Conservation (phyloP, 2,329 filamentous ascomycete genomes). For the Septoria linicola region DNA sequence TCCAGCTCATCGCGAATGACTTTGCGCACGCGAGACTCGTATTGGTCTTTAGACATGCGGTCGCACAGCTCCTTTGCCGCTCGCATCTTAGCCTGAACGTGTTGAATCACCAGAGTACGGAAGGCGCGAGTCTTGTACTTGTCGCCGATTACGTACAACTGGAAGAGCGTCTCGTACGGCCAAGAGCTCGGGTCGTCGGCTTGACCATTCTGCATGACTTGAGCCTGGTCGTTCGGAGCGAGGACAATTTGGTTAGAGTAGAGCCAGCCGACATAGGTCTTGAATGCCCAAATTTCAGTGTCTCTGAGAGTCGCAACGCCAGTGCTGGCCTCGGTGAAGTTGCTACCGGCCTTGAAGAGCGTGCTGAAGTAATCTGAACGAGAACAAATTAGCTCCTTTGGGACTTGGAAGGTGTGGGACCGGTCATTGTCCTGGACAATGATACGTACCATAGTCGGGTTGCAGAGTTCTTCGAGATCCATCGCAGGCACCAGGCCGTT, state of each 20-base stretch:
- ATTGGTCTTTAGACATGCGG: no score
- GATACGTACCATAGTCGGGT: background rate
- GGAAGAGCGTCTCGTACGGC: slow-evolving; percentile 9
- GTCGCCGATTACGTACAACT: slow-evolving; percentile 20
- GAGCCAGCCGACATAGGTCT: slow-evolving; percentile 19
- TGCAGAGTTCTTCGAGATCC: background rate
- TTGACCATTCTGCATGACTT: background rate
- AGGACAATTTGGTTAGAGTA: slow-evolving; percentile 11
- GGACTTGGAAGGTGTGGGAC: background rate
- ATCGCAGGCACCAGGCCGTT: slow-evolving; percentile 1
- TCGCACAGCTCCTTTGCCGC: no score
- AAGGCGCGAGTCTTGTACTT: slow-evolving; percentile 10
- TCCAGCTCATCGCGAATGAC: no score
- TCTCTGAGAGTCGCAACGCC: slow-evolving; percentile 1
- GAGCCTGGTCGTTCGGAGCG: background rate
- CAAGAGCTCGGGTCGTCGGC: slow-evolving; percentile 13
- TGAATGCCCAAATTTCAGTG: slow-evolving; percentile 11
- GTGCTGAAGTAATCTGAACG: background rate
- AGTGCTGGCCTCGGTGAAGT: background rate
- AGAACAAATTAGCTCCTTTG: background rate
- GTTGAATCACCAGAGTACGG: slow-evolving; percentile 11
- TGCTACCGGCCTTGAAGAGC: background rate
- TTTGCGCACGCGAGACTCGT: no score
- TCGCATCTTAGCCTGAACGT: slow-evolving; percentile 14
- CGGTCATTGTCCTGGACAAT: background rate